Evolutionary conservation across 2,329 filamentous ascomycete genomes (phyloP), one percentile per base, ranked within the genome.

Genomic region (Leptographium galeiforme): DNA sequence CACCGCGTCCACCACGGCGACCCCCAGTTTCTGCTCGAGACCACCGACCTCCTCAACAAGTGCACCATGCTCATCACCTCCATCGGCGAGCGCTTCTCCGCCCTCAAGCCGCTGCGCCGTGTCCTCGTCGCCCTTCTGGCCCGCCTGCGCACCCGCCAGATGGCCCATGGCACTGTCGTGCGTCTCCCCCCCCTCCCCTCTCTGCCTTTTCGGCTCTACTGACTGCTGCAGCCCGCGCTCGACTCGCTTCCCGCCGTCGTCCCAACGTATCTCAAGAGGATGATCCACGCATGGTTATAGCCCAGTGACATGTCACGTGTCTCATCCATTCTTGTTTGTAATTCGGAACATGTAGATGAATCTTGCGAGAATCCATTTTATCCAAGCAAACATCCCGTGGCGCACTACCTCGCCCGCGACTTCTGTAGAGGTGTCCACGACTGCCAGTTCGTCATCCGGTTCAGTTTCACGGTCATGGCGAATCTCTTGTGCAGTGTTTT

Each of bases 1-100:
- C 12, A 4, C 8, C 30, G 19, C 34, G n/a, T 16, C 8, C 19
- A 45, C 12, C 19, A 32, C 18, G 4, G 11, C 34, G 18, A 25
- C 30, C 30, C 25, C 25, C 49, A 50, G 40, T 43, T 7, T 25
- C 30, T 45, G 30, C 44, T 52, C n/a, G 34, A 46, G 34, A 52
- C 50, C 14, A 39, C 50, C 5, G 50, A 52, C 41, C 41, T 52
- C n/a, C 50, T 52, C 18, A 52, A 52, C 50, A 52, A 52, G 34
- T 52, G 50, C 50, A 38, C 50, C n/a, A 52, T 52, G 50, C 50
- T 52, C 18, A 52, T 52, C 43, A 52, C 50, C n/a, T 52, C 50
- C 18, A 52, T 46, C 34, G 33, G 43, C 43, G 50, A 52, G 50
- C 50, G 50, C 14, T 52, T 52, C 50, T 47, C 41, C 4, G 50